Conservation (phyloP, 1,139 yeast genomes). For the Protomyces lactucae-debilis region DNA sequence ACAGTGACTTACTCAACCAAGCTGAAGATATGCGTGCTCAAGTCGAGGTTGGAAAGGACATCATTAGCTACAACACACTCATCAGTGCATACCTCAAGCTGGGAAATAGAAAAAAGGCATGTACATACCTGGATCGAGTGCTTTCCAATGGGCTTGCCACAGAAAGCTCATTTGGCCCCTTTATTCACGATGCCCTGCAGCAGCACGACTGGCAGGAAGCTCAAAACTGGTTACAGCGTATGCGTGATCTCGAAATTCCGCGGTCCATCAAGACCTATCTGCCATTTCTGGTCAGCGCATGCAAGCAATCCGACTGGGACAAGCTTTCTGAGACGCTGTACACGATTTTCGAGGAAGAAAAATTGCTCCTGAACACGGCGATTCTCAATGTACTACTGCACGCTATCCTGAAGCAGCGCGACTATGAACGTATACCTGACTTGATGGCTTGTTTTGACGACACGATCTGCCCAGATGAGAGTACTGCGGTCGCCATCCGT, state of each 20-base stretch:
- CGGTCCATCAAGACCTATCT: background rate
- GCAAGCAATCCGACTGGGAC: background rate
- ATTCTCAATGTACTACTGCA: conserved; percentile 2
- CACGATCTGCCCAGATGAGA: background rate
- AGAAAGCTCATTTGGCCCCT: conserved; percentile 1
- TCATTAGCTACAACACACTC: background rate
- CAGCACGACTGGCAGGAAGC: background rate
- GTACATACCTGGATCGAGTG: background rate
- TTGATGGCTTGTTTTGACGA: background rate
- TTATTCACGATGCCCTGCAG: conserved; percentile 1
- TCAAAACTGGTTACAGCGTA: background rate
- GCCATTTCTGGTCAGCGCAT: conserved; percentile 7
- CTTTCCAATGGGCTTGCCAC: background rate
- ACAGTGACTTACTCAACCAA: background rate
- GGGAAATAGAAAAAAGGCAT: background rate
- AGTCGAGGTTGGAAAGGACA: background rate
- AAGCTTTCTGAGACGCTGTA: background rate
- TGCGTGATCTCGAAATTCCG: background rate
- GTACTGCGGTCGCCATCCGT: background rate
- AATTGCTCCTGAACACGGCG: background rate
- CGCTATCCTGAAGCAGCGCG: background rate
- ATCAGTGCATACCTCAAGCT: background rate
- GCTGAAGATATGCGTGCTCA: background rate
- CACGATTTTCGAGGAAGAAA: background rate
- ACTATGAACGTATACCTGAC: background rate